A percentile compares a stretch with the other conserved stretches of the same genome.
phyloP scores from a whole-genome alignment of 495 filamentous ascomycete species.

The Daldinia grandis region DNA sequence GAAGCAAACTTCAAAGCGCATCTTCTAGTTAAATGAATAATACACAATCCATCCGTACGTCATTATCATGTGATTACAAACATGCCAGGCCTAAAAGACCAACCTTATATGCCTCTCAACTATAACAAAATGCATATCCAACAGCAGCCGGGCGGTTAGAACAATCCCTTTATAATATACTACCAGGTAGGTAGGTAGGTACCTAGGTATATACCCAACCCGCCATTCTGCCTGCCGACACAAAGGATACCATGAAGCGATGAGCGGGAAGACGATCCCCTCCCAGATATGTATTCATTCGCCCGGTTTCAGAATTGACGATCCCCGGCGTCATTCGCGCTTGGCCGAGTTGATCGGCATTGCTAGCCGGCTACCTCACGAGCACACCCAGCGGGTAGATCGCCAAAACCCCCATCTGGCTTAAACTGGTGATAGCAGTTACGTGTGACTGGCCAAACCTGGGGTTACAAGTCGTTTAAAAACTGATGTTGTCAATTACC shows the following conservation, averaged over 20 bases:
- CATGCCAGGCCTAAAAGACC: neutral
- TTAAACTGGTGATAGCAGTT: neutral
- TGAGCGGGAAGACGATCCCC: neutral
- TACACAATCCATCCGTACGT: neutral
- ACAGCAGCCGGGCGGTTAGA: conserved; percentile 15
- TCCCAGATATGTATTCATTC: conserved; percentile 12
- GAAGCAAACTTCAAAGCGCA: no score
- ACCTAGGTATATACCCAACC: no score
- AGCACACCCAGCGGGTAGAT: conserved; percentile 1
- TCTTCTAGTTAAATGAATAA: no score
- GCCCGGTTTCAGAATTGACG: conserved; percentile 39
- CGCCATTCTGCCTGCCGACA: neutral
- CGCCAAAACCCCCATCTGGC: conserved; percentile 10
- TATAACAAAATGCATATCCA: no score
- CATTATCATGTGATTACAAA: neutral
- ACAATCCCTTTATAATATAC: neutral
- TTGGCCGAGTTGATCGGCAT: conserved; percentile 16
- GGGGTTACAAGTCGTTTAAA: conserved; percentile 17
- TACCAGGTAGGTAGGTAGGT: no score
- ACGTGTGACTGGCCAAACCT: conserved; percentile 13
- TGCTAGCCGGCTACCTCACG: neutral
- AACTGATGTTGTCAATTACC: conserved; percentile 5
- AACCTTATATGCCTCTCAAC: no score
- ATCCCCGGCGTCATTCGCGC: conserved; percentile 31
- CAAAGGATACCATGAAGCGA: neutral